These are phyloP conservation scores for Syzygium aromaticum DNA, from an alignment of 345 rosid species.

Conservation along the genomic window DNA sequence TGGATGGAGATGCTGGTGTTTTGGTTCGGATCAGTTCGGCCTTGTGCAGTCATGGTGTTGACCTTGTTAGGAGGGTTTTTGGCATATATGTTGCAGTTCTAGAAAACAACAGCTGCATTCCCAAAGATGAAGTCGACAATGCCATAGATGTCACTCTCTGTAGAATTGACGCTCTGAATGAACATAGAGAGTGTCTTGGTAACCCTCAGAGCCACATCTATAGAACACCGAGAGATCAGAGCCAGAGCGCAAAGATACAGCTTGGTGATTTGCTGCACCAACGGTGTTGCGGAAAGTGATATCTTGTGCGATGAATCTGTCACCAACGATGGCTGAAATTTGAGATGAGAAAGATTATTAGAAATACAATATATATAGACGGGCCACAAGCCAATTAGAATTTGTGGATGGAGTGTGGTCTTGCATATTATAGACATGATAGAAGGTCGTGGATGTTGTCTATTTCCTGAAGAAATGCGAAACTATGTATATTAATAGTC, in stretches of 20 bases:
- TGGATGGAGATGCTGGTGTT: slow-evolving; percentile 52
- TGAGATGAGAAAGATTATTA: neutral
- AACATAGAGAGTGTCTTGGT: slow-evolving; percentile 58
- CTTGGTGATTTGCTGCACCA: slow-evolving; percentile 54
- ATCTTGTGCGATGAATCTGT: slow-evolving; percentile 44
- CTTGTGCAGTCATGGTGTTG: slow-evolving; percentile 45
- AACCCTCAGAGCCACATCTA: slow-evolving; percentile 49
- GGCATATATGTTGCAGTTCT: slow-evolving; percentile 45
- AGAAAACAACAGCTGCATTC: slow-evolving; percentile 46
- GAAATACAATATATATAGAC: neutral
- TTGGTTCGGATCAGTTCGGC: slow-evolving; percentile 47
- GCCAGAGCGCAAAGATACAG: slow-evolving; percentile 63
- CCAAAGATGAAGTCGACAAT: slow-evolving; percentile 58
- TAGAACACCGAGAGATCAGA: slow-evolving; percentile 63
- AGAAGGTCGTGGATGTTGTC: neutral
- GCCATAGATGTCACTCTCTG: slow-evolving; percentile 41
- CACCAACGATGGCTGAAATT: slow-evolving; percentile 57
- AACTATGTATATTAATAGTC: neutral
- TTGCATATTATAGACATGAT: neutral
- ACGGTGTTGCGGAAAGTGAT: slow-evolving; percentile 66
- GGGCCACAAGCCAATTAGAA: neutral
- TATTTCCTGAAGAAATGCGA: neutral
- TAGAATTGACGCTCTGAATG: slow-evolving; percentile 56
- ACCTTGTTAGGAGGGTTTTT: slow-evolving; percentile 28
- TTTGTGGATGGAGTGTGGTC: neutral